Conservation (phyloP, 176 grass and related monocot species). For the Musa schizocarpa region DNA sequence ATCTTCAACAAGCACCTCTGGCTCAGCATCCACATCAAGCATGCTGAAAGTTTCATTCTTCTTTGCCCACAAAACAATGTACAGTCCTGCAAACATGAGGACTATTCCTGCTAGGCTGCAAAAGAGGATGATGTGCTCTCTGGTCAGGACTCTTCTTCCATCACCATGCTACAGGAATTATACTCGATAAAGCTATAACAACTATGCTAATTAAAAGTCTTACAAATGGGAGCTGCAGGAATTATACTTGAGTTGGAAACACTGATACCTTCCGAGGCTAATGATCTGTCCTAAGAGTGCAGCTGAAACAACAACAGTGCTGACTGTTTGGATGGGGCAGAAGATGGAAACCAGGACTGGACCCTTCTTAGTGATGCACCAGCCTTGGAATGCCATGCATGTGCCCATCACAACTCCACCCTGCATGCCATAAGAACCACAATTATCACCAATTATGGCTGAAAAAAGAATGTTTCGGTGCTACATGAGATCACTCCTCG, state of each 20-base stretch:
- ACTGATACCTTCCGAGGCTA: slow-evolving; percentile 26
- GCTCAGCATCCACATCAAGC: background rate
- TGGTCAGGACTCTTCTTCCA: background rate
- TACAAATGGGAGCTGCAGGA: background rate
- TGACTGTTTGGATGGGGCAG: slow-evolving; percentile 48
- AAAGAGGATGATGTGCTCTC: background rate
- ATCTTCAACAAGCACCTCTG: background rate
- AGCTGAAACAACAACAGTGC: slow-evolving; percentile 33
- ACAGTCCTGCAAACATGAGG: slow-evolving; percentile 53
- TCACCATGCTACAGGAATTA: background rate
- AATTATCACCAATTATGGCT: too few species aligned
- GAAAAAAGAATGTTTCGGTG: background rate
- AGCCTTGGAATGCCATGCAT: slow-evolving; percentile 36
- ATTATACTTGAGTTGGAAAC: too few species aligned
- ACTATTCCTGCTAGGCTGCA: slow-evolving; percentile 44
- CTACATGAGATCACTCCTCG: background rate
- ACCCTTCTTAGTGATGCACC: slow-evolving; percentile 43
- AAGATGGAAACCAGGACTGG: slow-evolving; percentile 55
- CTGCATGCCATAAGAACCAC: slow-evolving; percentile 14
- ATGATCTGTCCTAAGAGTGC: slow-evolving; percentile 28
- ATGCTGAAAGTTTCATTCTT: slow-evolving; percentile 14
- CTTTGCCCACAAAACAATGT: slow-evolving; percentile 51
- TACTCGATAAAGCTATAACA: background rate
- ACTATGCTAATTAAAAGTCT: background rate
- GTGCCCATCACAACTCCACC: slow-evolving; percentile 27